These are phyloP conservation scores for Rubus parviflorus DNA, from an alignment of 306 rosid genomes.

Conservation along the genomic window DNA sequence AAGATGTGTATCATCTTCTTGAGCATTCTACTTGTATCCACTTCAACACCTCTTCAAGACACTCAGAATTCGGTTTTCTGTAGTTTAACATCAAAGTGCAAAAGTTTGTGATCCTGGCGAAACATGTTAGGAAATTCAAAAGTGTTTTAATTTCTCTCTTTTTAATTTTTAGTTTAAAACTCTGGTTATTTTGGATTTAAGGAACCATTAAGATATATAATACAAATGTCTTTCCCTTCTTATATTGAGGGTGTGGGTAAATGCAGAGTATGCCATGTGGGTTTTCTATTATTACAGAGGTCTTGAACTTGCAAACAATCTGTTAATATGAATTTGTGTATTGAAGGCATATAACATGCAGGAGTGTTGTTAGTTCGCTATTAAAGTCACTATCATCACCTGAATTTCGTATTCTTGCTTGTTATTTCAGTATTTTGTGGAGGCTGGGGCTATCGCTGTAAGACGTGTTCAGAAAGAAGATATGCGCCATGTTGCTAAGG, in stretches of 20 bases:
- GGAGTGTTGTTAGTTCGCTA: background rate
- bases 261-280: too few species aligned
- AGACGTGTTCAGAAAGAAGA: conserved; percentile 93
- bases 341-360: background rate
- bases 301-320: background rate
- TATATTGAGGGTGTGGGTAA: background rate
- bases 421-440: conserved; percentile 83
- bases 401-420: conserved; percentile 15
- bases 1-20: background rate
- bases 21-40: background rate
- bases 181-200: background rate
- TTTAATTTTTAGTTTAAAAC: background rate
- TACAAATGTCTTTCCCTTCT: background rate
- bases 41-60: background rate
- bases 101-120: background rate
- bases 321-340: background rate
- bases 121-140: background rate
- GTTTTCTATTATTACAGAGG: background rate
- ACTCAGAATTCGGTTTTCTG: too few species aligned
- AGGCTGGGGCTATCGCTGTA: conserved; percentile 96
- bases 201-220: background rate
- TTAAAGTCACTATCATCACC: background rate
- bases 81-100: background rate
- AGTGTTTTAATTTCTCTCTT: background rate
- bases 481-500: conserved; percentile 99